Evolutionary conservation across 805 yeast species (phyloP).

Genomic region (Candida gorgasii): DNA sequence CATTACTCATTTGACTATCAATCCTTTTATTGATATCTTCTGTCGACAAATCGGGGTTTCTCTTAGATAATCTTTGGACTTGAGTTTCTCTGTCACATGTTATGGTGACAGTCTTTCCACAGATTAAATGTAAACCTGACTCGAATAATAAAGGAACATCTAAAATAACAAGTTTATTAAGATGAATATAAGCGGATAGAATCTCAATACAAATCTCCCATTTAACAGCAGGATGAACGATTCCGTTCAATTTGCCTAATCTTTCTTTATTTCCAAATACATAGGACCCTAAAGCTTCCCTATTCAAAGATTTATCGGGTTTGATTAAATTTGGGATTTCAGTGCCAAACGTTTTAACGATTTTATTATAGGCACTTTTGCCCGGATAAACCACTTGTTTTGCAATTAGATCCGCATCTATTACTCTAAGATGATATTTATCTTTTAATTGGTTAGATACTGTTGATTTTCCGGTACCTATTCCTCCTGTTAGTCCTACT

Average conservation of each 20-base stretch:
- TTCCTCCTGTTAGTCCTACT: constrained; percentile 96
- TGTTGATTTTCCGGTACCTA: constrained; percentile 95
- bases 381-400: constrained; percentile 85
- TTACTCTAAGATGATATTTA: constrained; percentile 54
- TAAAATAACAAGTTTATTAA: constrained; percentile 63
- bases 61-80: constrained; percentile 54
- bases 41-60: constrained; percentile 66
- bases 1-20: constrained; percentile 69
- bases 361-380: constrained; percentile 61
- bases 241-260: constrained; percentile 60
- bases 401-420: constrained; percentile 93
- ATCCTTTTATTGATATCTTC: constrained; percentile 76
- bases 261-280: constrained; percentile 72
- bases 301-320: constrained; percentile 52
- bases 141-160: constrained; percentile 94
- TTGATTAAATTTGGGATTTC: constrained; percentile 52
- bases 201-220: constrained; percentile 62
- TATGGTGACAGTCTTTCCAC: constrained; percentile 73
- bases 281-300: constrained; percentile 73
- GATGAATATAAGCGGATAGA: constrained; percentile 55
- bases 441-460: constrained; percentile 63
- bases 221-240: constrained; percentile 88
- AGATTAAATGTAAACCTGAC: constrained; percentile 63
- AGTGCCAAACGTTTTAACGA: constrained; percentile 59
- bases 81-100: constrained; percentile 61